A percentile compares a stretch with the other conserved stretches of the same genome.
Evolutionary conservation across 441 rosid genomes (phyloP).

Genomic region (Adansonia rubrostipa): DNA sequence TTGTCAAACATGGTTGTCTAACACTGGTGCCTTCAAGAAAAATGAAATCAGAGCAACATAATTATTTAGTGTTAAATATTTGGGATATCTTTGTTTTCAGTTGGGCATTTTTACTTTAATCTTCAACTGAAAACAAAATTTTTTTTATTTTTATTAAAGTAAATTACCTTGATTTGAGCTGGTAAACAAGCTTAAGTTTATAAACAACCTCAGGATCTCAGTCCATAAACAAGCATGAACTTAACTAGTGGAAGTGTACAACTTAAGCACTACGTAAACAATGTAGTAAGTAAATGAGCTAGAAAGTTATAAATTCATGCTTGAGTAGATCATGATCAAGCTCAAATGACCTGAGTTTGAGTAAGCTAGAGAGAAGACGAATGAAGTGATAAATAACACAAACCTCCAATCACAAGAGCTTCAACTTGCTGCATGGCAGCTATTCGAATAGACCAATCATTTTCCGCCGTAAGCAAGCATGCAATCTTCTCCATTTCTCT

Average conservation of each 20-base stretch:
- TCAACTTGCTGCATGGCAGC: slow-evolving; percentile 94
- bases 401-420: slow-evolving; percentile 93
- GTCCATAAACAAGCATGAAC: not conserved
- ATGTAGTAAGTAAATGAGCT: slow-evolving; percentile 4
- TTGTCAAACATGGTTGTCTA: too few species aligned
- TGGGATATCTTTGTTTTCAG: not conserved
- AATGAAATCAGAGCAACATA: too few species aligned
- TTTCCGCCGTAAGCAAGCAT: slow-evolving; percentile 75
- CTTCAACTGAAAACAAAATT: not conserved
- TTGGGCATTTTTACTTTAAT: not conserved
- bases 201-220: not conserved
- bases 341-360: not conserved
- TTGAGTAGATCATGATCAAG: slow-evolving; percentile 6
- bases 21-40: too few species aligned
- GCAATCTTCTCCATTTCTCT: slow-evolving; percentile 89
- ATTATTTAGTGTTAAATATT: not conserved
- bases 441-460: slow-evolving; percentile 94
- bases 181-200: slow-evolving; percentile 12
- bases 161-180: not conserved
- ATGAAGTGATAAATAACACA: slow-evolving; percentile 11
- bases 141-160: not conserved
- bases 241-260: not conserved
- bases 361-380: not conserved
- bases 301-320: not conserved
- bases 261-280: not conserved